Conservation (phyloP, 495 filamentous ascomycete species). For the Talaromyces stipitatus region DNA sequence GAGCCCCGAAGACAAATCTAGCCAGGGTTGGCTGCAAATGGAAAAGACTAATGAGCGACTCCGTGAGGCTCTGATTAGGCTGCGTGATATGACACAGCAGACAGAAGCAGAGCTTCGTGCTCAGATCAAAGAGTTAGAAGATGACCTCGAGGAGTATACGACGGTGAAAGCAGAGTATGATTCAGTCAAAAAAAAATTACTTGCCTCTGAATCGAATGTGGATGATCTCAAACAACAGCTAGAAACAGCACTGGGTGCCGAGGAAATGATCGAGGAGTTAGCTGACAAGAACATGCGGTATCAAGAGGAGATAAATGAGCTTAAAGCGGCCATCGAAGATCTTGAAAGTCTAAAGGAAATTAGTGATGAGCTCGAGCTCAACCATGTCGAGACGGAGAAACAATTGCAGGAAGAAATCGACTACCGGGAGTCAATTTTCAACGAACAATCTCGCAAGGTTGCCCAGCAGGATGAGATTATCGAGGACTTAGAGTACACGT, state of each 20-base stretch:
- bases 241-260: constrained; percentile 76
- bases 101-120: constrained; percentile 71
- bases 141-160: constrained; percentile 67
- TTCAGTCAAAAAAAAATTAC: constrained; percentile 60
- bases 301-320: constrained; percentile 73
- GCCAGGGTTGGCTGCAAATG: constrained; percentile 84
- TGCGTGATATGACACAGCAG: constrained; percentile 81
- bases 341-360: constrained; percentile 83
- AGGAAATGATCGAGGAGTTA: constrained; percentile 89
- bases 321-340: constrained; percentile 73
- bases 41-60: constrained; percentile 81
- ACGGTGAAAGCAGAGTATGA: constrained; percentile 64
- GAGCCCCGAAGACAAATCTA: constrained; percentile 78
- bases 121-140: constrained; percentile 70
- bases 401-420: constrained; percentile 93
- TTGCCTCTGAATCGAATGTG: constrained; percentile 64
- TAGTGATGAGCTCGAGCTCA: constrained; percentile 88
- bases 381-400: constrained; percentile 85
- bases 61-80: constrained; percentile 73
- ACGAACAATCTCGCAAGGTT: constrained; percentile 61
- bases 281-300: constrained; percentile 77
- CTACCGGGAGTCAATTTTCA: constrained; percentile 66
- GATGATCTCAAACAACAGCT: constrained; percentile 88
- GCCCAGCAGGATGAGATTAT: constrained; percentile 62
- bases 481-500: constrained; percentile 82